Evolutionary conservation across 306 rosid genomes (phyloP), one percentile per base, ranked within the genome.

Genomic region (Cucumis hystrix): DNA sequence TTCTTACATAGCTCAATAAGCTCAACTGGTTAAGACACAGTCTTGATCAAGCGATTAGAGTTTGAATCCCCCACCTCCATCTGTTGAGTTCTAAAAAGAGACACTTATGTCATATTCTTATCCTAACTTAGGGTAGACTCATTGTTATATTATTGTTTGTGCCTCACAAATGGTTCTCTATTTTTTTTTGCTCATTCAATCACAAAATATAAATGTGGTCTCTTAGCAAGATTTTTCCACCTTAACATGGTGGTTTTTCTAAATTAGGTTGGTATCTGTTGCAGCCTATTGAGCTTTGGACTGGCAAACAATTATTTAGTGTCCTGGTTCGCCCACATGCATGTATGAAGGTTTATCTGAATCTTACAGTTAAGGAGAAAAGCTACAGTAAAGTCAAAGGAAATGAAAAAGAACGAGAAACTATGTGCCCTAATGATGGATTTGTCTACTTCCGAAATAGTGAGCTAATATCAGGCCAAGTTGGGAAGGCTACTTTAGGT

Each of bases 221-320:
- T 67, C 54, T 40, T 67, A 18, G 28, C 51, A 9, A 62, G 20
- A 62, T n/a, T n/a, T 66, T 67, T 67, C 17, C 52, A 18, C 52
- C 20, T 40, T 57, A 45, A 45, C 75, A 13, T 49, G 76, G 23
- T 49, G 23, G 9, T 28, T 47, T 66, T 71, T 47, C 76, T 71
- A 23, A 69, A 49, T 49, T 13, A 25, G 59, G 52, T 77, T n/a
- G 23, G 58, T 43, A 7, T 62, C 56, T 76, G 51, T 83, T 88
- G 85, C 89, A 94, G 98, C 98, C 98, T 20, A 83, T 91, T 63
- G 98, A 94, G 84, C 95, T 94, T 43, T 94, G 98, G 98, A 94
- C 97, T 61, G 98, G 98, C 52, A 94, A 94, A 80, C 98, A 94
- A 80, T 83, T 94, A 86, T 94, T 89, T 84, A 92, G 90, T 69